Evolutionary conservation across 257 asterid genomes (phyloP).

Genomic region (Prunella vulgaris): DNA sequence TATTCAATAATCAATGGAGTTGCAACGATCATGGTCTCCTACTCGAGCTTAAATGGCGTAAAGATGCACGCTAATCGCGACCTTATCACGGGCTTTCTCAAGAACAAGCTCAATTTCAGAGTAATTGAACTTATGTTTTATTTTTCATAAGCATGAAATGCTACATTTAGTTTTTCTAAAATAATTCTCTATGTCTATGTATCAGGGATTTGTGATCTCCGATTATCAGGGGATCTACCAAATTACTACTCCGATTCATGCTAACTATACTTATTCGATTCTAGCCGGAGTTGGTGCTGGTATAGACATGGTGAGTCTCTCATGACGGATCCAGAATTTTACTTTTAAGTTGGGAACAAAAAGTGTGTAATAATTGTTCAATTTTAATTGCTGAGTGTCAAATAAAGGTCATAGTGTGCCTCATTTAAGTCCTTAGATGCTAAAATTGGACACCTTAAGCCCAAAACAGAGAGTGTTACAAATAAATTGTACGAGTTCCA

Average conservation of each 20-base stretch:
- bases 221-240: slow-evolving; percentile 37
- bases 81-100: slow-evolving; percentile 36
- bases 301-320: slow-evolving; percentile 36
- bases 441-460: no score
- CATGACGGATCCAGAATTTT: background rate
- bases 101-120: slow-evolving; percentile 34
- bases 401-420: no score
- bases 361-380: no score
- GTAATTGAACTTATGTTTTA: slow-evolving; percentile 13
- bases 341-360: background rate
- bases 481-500: no score
- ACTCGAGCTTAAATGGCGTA: slow-evolving; percentile 40
- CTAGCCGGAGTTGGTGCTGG: slow-evolving; percentile 38
- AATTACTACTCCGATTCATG: slow-evolving; percentile 26
- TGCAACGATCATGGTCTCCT: slow-evolving; percentile 39
- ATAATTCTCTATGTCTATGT: background rate
- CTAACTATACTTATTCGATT: slow-evolving; percentile 34
- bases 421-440: no score
- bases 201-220: slow-evolving; percentile 41
- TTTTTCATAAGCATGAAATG: background rate
- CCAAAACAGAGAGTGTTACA: no score
- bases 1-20: slow-evolving; percentile 44
- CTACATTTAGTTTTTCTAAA: no score
- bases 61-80: slow-evolving; percentile 44
- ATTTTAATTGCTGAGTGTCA: no score